Base-by-base conservation (phyloP, 2,329 filamentous ascomycete genomes). In the Rhexocercosporidium sp. region DNA sequence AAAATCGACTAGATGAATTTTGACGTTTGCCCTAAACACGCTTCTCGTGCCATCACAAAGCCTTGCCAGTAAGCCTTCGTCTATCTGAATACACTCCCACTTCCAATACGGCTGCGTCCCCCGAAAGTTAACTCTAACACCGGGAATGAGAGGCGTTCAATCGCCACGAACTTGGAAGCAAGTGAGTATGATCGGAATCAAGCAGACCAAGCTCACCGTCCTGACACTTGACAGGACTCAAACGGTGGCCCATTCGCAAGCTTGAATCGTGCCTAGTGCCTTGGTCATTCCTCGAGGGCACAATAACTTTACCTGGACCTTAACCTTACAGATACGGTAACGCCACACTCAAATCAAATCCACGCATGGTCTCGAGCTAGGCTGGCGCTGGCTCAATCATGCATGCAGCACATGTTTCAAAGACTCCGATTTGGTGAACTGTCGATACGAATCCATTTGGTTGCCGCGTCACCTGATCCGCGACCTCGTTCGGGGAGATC, bases 161-260 rank as follows among this genome's bases (percentile, higher is more conserved):
- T 39, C 9, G 18, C 37, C 18, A 57, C 12, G 54, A 41, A 27
- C 11, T 16, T 16, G 31, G 31, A 57, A 25, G 31, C 6, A 57
- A 56, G 34, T 20, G 41, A 57, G 54, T 20, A 37, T 56, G 2
- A 47, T 44, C 14, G 18, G 6, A 6, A 34, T 54, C n/a, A 47
- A 47, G 16, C 20, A 16, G 29, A 9, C 8, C 53, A 20, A 20
- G 9, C 44, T 47, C 44, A n/a, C 22, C 44, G n/a, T 47, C 44
- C 44, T 57, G 54, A 57, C n/a, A 39, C 54, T 39, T 57, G 54
- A 57, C 53, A 56, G 49, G 49, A 53, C 49, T 53, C 49, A 53
- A 53, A 53, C 47, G 49, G 49, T 53, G 49, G 49, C 49, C 49
- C 49, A 29, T 53, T 53, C 49, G 25, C 49, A n/a, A 53, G 49